Evolutionary conservation across 2,329 filamentous ascomycete species (phyloP).

Genomic region (Geosmithia morbida): DNA sequence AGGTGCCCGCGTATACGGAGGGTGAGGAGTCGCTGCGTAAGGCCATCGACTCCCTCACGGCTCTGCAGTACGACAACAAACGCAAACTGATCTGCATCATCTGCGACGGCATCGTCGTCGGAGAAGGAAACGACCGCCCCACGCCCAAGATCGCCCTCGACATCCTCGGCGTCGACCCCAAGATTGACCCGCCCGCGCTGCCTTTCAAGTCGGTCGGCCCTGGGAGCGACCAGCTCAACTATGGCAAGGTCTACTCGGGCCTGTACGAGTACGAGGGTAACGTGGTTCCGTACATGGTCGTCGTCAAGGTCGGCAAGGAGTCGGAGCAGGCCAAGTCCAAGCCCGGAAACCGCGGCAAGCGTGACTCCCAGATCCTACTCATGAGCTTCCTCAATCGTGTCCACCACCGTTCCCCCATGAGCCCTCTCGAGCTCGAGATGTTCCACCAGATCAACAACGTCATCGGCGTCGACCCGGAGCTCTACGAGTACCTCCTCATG

Average conservation of each 20-base stretch:
- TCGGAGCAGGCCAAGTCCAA: conserved; percentile 84
- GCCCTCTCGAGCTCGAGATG: conserved; percentile 89
- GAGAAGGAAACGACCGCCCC: conserved; percentile 87
- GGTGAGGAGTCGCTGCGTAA: conserved; percentile 90
- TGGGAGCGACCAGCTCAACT: conserved; percentile 88
- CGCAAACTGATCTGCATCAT: conserved; percentile 92
- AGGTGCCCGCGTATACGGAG: conserved; percentile 95
- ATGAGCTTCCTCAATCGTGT: conserved; percentile 98
- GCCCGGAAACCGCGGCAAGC: conserved; percentile 95
- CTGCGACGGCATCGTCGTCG: conserved; percentile 94
- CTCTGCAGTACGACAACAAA: conserved; percentile 95
- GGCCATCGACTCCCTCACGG: conserved; percentile 85
- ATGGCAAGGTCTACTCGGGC: conserved; percentile 96
- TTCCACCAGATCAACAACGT: conserved; percentile 99
- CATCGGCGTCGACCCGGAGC: conserved; percentile 90
- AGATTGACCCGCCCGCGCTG: conserved; percentile 85
- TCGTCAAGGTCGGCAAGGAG: conserved; percentile 96
- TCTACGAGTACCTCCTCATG: conserved; percentile 96
- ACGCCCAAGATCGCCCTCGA: conserved; percentile 97
- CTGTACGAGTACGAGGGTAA: conserved; percentile 97
- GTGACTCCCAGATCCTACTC: conserved; percentile 89
- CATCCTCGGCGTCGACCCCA: conserved; percentile 92
- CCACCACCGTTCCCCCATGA: conserved; percentile 89
- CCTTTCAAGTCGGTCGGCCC: conserved; percentile 88
- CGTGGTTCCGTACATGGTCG: conserved; percentile 87